Evolutionary conservation across 176 grass and related monocot species (phyloP).

Genomic region (Oryza rufipogon): DNA sequence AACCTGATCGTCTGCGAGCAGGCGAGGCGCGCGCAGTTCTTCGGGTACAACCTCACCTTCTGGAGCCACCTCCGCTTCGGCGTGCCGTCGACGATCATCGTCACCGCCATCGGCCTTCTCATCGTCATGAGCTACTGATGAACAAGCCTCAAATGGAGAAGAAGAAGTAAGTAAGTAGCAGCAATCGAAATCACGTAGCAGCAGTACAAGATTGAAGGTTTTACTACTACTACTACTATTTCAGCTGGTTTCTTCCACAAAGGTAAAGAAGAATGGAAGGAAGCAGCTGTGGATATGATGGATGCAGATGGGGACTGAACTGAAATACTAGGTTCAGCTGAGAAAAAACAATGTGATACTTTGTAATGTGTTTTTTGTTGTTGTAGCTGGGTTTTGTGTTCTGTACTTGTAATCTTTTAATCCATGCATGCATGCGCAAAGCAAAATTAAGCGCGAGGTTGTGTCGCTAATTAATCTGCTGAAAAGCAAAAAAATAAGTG

Average conservation of each 20-base stretch:
- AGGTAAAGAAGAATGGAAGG: background rate
- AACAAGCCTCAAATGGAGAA: background rate
- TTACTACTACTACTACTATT: background rate
- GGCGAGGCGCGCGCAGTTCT: slow-evolving; percentile 68
- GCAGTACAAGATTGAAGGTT: background rate
- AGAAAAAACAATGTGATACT: background rate
- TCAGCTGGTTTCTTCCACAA: slow-evolving; percentile 18
- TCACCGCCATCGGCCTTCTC: slow-evolving; percentile 74
- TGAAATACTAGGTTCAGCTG: background rate
- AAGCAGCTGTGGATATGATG: background rate
- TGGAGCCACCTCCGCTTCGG: slow-evolving; percentile 92
- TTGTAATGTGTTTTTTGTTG: slow-evolving; percentile 41
- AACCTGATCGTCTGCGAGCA: slow-evolving; percentile 98
- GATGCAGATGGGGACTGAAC: background rate
- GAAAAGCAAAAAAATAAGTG: slow-evolving; percentile 34
- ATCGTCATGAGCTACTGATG: slow-evolving; percentile 65
- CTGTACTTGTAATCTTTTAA: slow-evolving; percentile 10
- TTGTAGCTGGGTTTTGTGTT: slow-evolving; percentile 38
- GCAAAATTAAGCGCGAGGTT: background rate
- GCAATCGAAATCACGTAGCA: background rate
- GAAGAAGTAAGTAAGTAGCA: background rate
- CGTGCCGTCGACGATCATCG: slow-evolving; percentile 72
- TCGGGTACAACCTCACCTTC: slow-evolving; percentile 90
- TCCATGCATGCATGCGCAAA: background rate
- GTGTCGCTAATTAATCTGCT: slow-evolving; percentile 20